Conservation (phyloP, 805 yeast species). For the Ogataea pilisensis region DNA sequence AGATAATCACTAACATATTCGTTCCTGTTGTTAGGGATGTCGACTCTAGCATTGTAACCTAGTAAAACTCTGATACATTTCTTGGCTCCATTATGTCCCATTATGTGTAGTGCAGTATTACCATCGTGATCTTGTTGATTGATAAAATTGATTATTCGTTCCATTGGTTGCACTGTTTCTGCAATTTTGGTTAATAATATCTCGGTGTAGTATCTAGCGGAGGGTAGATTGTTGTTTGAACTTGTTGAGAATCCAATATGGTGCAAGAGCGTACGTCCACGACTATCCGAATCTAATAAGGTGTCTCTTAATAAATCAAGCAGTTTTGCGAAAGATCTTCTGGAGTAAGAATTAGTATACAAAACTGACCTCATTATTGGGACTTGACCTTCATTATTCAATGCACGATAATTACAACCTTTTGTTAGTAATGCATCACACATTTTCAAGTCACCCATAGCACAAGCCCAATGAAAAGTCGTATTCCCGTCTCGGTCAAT, state of each 20-base stretch:
- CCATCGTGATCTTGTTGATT: constrained; percentile 56
- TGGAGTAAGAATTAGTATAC: constrained; percentile 83
- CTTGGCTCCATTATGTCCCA: constrained; percentile 41
- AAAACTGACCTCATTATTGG: constrained; percentile 81
- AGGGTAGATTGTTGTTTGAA: constrained; percentile 63
- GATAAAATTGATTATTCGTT: constrained; percentile 53
- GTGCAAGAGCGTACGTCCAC: constrained; percentile 77
- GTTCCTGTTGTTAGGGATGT: constrained; percentile 43
- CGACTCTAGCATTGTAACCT: constrained; percentile 51
- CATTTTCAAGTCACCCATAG: constrained; percentile 82
- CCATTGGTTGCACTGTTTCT: constrained; percentile 52
- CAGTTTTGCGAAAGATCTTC: constrained; percentile 74
- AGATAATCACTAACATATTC: constrained; percentile 38
- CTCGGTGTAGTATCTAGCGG: constrained; percentile 81
- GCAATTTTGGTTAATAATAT: constrained; percentile 69
- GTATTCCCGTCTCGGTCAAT: constrained; percentile 95
- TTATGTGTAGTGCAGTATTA: constrained; percentile 52
- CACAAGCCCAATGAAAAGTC: constrained; percentile 95
- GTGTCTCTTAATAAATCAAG: constrained; percentile 74
- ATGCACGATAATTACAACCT: constrained; percentile 64
- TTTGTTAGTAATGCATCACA: constrained; percentile 69
- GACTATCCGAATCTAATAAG: constrained; percentile 69
- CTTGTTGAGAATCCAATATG: constrained; percentile 73
- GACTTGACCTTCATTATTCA: constrained; percentile 74
- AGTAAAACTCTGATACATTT: constrained; percentile 43